These are phyloP conservation scores for Fusarium nygamai DNA, from an alignment of 2,329 filamentous ascomycete genomes.

Conservation along the genomic window DNA sequence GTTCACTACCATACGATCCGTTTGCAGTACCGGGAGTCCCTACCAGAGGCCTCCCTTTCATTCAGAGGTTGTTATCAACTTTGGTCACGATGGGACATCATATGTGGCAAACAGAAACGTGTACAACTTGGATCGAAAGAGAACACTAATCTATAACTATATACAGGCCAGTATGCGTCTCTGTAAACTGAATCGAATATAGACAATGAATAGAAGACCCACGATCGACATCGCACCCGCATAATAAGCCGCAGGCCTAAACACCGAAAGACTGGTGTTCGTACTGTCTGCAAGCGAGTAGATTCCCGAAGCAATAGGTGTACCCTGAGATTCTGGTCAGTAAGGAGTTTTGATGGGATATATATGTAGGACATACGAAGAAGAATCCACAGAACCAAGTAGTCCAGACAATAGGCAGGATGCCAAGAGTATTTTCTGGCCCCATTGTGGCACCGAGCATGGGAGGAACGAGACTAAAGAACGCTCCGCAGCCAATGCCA, in stretches of 20 bases:
- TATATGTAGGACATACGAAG: slow-evolving; percentile 23
- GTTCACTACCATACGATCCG: rapidly evolving
- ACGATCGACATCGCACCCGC: slow-evolving; percentile 27
- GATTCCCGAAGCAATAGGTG: slow-evolving; percentile 37
- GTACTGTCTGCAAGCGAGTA: slow-evolving; percentile 18
- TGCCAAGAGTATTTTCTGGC: slow-evolving; percentile 32
- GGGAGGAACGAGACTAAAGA: slow-evolving; percentile 45
- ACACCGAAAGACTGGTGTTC: background rate
- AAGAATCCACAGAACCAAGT: slow-evolving; percentile 47
- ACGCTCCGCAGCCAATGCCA: slow-evolving; percentile 44
- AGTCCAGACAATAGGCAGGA: slow-evolving; percentile 44
- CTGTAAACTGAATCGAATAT: slow-evolving; percentile 16
- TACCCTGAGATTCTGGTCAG: slow-evolving; percentile 13
- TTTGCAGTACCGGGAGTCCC: too few relatives aligned
- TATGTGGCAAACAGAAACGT: too few relatives aligned
- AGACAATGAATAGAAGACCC: slow-evolving; percentile 21
- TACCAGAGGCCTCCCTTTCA: too few relatives aligned
- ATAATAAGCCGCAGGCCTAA: slow-evolving; percentile 32
- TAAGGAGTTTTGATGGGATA: rapidly evolving
- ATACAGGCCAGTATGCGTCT: background rate
- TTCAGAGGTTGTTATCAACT: rapidly evolving
- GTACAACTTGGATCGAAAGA: background rate
- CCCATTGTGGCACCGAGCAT: slow-evolving; percentile 43
- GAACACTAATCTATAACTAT: background rate
- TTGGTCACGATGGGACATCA: too few relatives aligned